A percentile compares a stretch with the other conserved stretches of the same genome.
Evolutionary conservation across 106 monocot species (phyloP).

Genomic region (Agapanthus africanus): DNA sequence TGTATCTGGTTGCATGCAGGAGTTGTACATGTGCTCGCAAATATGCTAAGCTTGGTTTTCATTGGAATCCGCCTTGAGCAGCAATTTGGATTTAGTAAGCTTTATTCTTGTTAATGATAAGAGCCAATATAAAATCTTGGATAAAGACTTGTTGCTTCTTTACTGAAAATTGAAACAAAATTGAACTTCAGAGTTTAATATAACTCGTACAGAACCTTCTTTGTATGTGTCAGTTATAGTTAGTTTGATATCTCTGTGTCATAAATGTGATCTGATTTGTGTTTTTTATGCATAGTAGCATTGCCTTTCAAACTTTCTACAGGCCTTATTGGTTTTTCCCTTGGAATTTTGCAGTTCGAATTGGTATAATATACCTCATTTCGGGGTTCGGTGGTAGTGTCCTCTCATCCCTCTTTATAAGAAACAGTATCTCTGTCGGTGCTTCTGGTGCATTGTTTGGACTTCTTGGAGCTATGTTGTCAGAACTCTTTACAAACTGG

Average conservation of each 20-base stretch:
- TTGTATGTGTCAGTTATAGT: too few relatives aligned
- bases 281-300: not conserved
- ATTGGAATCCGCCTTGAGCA: conserved; percentile 70
- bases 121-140: too few relatives aligned
- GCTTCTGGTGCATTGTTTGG: conserved; percentile 77
- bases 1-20: conserved; percentile 77
- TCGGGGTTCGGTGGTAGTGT: conserved; percentile 59
- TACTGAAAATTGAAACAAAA: too few relatives aligned
- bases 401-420: conserved; percentile 48
- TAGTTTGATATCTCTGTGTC: too few relatives aligned
- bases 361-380: conserved; percentile 48
- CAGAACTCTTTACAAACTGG: conserved; percentile 72
- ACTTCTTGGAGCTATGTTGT: conserved; percentile 70
- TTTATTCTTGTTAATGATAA: not conserved
- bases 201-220: too few relatives aligned
- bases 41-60: conserved; percentile 58
- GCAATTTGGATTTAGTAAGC: conserved; percentile 67
- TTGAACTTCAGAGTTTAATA: too few relatives aligned
- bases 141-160: too few relatives aligned
- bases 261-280: too few relatives aligned
- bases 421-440: conserved; percentile 59
- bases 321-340: not conserved
- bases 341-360: conserved; percentile 40
- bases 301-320: not conserved
- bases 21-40: conserved; percentile 47